These are phyloP conservation scores for Linnemannia hyalina DNA, from an alignment of 192 early-diverging fungal genomes.

Conservation along the genomic window DNA sequence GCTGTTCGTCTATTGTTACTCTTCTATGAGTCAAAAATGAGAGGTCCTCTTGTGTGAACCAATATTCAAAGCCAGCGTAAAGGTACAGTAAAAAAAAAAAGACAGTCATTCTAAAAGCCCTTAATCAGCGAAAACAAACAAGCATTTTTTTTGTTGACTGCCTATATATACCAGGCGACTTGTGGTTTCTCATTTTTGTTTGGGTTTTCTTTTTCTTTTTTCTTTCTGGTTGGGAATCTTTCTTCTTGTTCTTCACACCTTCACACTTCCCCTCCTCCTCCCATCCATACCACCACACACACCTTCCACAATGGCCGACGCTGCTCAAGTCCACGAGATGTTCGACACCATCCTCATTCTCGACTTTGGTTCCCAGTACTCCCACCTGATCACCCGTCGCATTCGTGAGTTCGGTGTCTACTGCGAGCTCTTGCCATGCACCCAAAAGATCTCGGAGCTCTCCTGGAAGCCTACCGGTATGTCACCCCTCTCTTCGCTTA, in stretches of 20 bases:
- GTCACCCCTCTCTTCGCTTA: neutral
- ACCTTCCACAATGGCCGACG: constrained; percentile 39
- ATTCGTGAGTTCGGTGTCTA: constrained; percentile 98
- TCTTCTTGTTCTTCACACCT: constrained; percentile 21
- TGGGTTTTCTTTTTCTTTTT: constrained; percentile 35
- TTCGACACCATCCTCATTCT: constrained; percentile 98
- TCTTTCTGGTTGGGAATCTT: constrained; percentile 27
- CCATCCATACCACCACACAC: neutral
- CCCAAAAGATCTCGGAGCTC: constrained; percentile 92
- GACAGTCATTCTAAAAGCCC: neutral
- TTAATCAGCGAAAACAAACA: constrained; percentile 18
- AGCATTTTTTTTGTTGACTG: neutral
- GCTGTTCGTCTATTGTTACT: neutral
- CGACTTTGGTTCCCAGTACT: constrained; percentile 99
- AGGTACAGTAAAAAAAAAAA: neutral
- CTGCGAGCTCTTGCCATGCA: constrained; percentile 98
- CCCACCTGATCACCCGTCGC: constrained; percentile 96
- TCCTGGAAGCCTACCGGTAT: constrained; percentile 95
- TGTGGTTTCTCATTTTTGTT: constrained; percentile 26
- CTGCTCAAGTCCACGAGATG: constrained; percentile 77
- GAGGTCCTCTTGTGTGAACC: too few relatives aligned
- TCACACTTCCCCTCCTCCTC: neutral
- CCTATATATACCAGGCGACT: neutral
- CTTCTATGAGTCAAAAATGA: neutral
- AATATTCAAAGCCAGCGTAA: too few relatives aligned